Percentiles rank a stretch among this genome's conserved stretches.
Evolutionary conservation across 495 filamentous ascomycete species (phyloP).

Genomic region (Cenococcum geophilum): DNA sequence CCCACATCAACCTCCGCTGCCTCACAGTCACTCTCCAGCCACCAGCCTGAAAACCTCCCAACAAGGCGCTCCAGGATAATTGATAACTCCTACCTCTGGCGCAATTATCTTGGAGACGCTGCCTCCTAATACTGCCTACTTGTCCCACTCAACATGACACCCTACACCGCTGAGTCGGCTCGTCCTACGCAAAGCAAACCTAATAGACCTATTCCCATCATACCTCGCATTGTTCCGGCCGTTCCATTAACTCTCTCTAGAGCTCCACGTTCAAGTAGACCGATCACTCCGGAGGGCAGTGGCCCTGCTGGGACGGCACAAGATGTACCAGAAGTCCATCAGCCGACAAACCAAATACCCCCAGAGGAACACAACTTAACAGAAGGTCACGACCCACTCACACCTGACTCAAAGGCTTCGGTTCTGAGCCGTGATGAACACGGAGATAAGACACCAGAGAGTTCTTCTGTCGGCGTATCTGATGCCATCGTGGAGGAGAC

Average conservation of each 20-base stretch:
- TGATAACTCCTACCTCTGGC: conserved; percentile 9
- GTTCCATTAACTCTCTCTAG: conserved; percentile 23
- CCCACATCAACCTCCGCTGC: conserved; percentile 16
- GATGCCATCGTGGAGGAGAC: conserved; percentile 6
- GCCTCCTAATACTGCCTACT: neutral
- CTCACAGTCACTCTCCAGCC: neutral
- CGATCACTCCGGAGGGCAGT: conserved; percentile 23
- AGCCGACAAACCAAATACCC: neutral
- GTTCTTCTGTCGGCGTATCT: conserved; percentile 1
- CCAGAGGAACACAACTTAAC: conserved; percentile 8
- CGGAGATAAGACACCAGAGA: conserved; percentile 10
- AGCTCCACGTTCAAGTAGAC: conserved; percentile 11
- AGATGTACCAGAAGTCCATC: neutral
- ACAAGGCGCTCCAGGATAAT: conserved; percentile 36
- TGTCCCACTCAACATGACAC: conserved; percentile 16
- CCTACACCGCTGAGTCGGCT: conserved; percentile 21
- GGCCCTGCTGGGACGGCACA: conserved; percentile 9
- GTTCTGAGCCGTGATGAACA: neutral
- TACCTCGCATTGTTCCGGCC: conserved; percentile 27
- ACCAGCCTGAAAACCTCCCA: conserved; percentile 2
- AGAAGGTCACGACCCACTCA: conserved; percentile 13
- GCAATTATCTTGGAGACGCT: conserved; percentile 36
- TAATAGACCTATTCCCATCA: conserved; percentile 2
- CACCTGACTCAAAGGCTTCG: conserved; percentile 25
- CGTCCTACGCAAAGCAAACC: conserved; percentile 5